Conservation (phyloP, 2,329 filamentous ascomycete genomes). For the Cercospora beticola region DNA sequence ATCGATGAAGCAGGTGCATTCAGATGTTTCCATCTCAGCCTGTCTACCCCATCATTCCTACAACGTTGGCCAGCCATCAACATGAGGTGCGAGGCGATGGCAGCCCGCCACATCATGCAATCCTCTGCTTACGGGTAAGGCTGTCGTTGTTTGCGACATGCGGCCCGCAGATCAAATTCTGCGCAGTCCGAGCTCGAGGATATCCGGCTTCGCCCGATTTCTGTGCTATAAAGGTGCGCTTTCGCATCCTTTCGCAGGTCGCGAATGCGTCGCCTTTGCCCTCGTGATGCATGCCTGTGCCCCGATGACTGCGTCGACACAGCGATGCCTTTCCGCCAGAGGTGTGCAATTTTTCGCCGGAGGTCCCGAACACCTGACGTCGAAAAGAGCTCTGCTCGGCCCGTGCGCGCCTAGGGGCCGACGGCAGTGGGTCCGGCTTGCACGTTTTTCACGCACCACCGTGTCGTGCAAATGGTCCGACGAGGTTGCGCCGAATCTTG, state of each 20-base stretch:
- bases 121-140: conserved; percentile 16
- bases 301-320: conserved; percentile 1
- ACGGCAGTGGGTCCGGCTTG: conserved; percentile 13
- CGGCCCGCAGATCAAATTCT: conserved; percentile 22
- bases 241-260: not conserved
- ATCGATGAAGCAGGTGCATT: conserved; percentile 1
- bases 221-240: conserved; percentile 1
- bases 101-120: conserved; percentile 5
- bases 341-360: not conserved
- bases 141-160: conserved; percentile 20
- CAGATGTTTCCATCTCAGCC: not conserved
- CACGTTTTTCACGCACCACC: conserved; percentile 8
- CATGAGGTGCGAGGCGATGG: not conserved
- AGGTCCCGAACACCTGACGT: conserved; percentile 17
- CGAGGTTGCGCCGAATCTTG: conserved; percentile 19
- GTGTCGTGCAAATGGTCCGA: conserved; percentile 4
- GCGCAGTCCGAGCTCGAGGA: conserved; percentile 19
- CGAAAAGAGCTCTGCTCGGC: conserved; percentile 10
- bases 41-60: not conserved
- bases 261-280: not conserved
- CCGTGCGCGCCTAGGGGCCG: conserved; percentile 12
- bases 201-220: conserved; percentile 21
- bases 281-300: not conserved
- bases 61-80: not conserved
- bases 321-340: conserved; percentile 5